A percentile compares a stretch with the other conserved stretches of the same genome.
phyloP scores from a whole-genome alignment of 345 rosid species.

The Camelina neglecta region DNA sequence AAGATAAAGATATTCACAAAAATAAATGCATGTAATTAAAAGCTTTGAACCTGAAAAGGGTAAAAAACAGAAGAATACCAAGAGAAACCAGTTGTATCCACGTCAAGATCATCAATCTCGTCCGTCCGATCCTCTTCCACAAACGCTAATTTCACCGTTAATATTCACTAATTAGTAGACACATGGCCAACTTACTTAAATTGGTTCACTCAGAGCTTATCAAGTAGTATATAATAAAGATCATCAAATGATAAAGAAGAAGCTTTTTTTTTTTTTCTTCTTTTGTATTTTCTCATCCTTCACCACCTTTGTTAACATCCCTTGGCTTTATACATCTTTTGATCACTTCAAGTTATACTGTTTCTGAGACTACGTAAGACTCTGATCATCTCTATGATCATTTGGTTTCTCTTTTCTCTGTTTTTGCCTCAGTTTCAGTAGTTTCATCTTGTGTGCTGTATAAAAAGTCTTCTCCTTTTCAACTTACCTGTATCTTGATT shows the following conservation, averaged over 20 bases:
- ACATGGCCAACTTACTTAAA: constrained; percentile 19
- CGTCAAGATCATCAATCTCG: constrained; percentile 28
- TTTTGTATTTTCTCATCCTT: too few species aligned
- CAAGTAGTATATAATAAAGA: not conserved
- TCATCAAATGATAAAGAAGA: not conserved
- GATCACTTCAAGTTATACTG: not conserved
- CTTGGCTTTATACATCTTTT: constrained; percentile 4
- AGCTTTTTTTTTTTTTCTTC: not conserved
- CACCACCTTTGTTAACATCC: constrained; percentile 12
- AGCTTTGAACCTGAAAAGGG: constrained; percentile 30
- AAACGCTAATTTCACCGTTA: constrained; percentile 20
- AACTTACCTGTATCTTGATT: too few species aligned
- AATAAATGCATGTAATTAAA: constrained; percentile 37
- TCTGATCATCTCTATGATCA: not conserved
- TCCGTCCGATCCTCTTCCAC: constrained; percentile 29
- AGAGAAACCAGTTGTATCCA: constrained; percentile 31
- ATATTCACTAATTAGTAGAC: constrained; percentile 13
- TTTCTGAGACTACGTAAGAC: constrained; percentile 2
- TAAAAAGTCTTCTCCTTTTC: not conserved
- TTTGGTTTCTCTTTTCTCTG: not conserved
- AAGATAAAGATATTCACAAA: constrained; percentile 11
- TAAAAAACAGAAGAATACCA: constrained; percentile 10
- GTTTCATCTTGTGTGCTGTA: not conserved
- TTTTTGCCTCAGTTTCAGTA: constrained; percentile 14
- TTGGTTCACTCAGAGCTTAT: not conserved